A percentile compares a stretch with the other conserved stretches of the same genome.
phyloP scores from a whole-genome alignment of 2,329 filamentous ascomycete species.

The Xylariomycetidae sp. region DNA sequence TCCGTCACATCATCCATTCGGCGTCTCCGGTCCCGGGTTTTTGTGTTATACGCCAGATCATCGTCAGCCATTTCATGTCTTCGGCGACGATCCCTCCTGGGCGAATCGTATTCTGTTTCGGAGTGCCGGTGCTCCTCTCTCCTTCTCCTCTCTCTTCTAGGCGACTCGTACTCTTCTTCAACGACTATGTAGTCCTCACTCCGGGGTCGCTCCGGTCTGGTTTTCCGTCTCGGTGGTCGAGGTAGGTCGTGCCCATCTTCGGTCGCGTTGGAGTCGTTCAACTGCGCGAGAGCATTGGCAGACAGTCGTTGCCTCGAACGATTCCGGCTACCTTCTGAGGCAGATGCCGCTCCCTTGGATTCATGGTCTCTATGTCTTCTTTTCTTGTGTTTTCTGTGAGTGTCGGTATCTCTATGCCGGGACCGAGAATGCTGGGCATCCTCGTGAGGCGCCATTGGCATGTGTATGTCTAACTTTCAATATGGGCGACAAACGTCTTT shows the following conservation, averaged over 20 bases:
- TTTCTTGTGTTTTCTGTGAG: conserved; percentile 30
- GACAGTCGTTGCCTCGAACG: conserved; percentile 32
- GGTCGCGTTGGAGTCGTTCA: conserved; percentile 56
- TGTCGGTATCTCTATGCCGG: conserved; percentile 22
- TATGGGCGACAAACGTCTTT: too few relatives aligned
- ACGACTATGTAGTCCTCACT: conserved; percentile 17
- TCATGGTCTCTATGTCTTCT: conserved; percentile 27
- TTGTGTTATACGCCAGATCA: too few relatives aligned
- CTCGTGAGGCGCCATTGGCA: conserved; percentile 28
- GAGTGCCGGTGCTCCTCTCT: conserved; percentile 10
- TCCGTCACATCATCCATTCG: conserved; percentile 9
- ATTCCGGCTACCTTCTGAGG: conserved; percentile 29
- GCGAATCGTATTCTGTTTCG: conserved; percentile 15
- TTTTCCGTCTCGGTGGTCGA: conserved; percentile 38
- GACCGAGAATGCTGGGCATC: conserved; percentile 17
- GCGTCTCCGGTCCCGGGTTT: neutral
- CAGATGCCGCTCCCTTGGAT: conserved; percentile 27
- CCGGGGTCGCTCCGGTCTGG: conserved; percentile 28
- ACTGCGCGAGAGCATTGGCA: conserved; percentile 57
- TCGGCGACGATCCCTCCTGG: conserved; percentile 14
- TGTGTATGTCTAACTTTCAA: conserved; percentile 6
- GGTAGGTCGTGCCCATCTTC: conserved; percentile 33
- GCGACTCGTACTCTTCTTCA: conserved; percentile 27
- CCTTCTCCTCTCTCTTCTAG: conserved; percentile 16
- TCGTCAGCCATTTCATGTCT: conserved; percentile 7